A percentile compares a stretch with the other conserved stretches of the same genome.
Conservation (phyloP, 192 early-diverging fungal genomes). For the Linnemannia exigua region DNA sequence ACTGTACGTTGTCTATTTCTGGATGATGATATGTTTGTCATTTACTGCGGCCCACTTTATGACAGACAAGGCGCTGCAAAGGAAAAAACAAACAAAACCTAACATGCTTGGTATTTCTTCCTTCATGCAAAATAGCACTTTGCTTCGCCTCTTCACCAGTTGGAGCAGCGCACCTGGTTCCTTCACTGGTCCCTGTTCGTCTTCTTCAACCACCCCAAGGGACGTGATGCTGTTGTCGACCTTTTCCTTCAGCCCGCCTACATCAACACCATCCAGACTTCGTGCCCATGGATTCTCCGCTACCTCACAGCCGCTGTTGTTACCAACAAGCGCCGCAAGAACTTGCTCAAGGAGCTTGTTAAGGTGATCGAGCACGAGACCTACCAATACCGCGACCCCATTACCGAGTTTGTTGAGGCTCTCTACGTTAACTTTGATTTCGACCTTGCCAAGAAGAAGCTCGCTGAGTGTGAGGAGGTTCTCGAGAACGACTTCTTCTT, state of each 20-base stretch:
- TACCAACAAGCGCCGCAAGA: slow-evolving; percentile 90
- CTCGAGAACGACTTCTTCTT: slow-evolving; percentile 94
- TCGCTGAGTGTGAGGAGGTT: slow-evolving; percentile 90
- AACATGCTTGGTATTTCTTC: not conserved
- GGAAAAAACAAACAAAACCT: not conserved
- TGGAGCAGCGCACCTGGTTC: slow-evolving; percentile 94
- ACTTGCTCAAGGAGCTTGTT: slow-evolving; percentile 90
- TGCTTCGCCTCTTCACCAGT: slow-evolving; percentile 84
- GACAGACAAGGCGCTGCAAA: not conserved
- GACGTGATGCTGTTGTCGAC: slow-evolving; percentile 94
- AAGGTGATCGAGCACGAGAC: slow-evolving; percentile 90
- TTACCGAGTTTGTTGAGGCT: slow-evolving; percentile 94
- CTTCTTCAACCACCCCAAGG: slow-evolving; percentile 98
- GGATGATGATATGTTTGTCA: not conserved
- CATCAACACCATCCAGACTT: slow-evolving; percentile 97
- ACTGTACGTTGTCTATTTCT: slow-evolving; percentile 57
- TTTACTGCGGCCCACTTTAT: slow-evolving; percentile 1
- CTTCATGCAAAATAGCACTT: slow-evolving; percentile 63
- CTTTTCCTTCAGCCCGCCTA: slow-evolving; percentile 93
- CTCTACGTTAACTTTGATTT: slow-evolving; percentile 97
- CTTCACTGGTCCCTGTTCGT: slow-evolving; percentile 99
- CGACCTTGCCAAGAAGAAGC: slow-evolving; percentile 88
- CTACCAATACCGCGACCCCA: slow-evolving; percentile 89
- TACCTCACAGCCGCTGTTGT: slow-evolving; percentile 94
- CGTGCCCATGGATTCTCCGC: slow-evolving; percentile 96